These are phyloP conservation scores for Leavenworthia alabamica DNA, from an alignment of 345 rosid species.

Conservation along the genomic window DNA sequence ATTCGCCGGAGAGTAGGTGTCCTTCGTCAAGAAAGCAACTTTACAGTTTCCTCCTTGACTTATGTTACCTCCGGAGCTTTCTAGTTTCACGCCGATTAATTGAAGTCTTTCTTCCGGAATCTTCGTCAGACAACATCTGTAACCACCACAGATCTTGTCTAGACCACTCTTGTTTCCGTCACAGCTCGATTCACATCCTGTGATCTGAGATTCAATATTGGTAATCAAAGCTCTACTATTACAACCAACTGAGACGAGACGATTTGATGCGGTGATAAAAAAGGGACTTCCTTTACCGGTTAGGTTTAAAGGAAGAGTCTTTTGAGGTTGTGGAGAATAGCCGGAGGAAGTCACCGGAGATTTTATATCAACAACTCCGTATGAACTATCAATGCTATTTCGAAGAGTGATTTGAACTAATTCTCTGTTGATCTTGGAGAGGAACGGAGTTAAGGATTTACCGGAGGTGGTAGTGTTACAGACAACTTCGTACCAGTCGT, in stretches of 20 bases:
- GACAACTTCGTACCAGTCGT: conserved; percentile 4
- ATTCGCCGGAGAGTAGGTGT: conserved; percentile 11
- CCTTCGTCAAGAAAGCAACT: conserved; percentile 23
- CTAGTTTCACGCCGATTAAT: not conserved
- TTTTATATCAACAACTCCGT: conserved; percentile 3
- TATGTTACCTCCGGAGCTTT: not conserved
- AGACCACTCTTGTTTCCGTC: not conserved
- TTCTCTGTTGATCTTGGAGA: not conserved
- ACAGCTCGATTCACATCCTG: conserved; percentile 39
- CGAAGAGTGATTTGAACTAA: conserved; percentile 23
- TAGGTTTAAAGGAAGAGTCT: conserved; percentile 16
- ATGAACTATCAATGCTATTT: not conserved
- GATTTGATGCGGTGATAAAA: conserved; percentile 24
- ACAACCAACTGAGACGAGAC: conserved; percentile 38
- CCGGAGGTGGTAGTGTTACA: conserved; percentile 16
- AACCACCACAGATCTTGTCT: conserved; percentile 30
- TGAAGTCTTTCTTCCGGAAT: conserved; percentile 16
- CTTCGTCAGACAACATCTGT: conserved; percentile 36
- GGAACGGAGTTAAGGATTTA: conserved; percentile 8
- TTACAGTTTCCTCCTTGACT: not conserved
- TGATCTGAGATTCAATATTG: conserved; percentile 1
- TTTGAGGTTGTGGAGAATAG: conserved; percentile 2
- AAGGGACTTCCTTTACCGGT: conserved; percentile 27
- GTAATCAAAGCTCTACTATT: conserved; percentile 7
- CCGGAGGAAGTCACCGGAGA: conserved; percentile 28